Evolutionary conservation across 1,139 yeast species (phyloP).

Genomic region (Yamadazyma aaseri): DNA sequence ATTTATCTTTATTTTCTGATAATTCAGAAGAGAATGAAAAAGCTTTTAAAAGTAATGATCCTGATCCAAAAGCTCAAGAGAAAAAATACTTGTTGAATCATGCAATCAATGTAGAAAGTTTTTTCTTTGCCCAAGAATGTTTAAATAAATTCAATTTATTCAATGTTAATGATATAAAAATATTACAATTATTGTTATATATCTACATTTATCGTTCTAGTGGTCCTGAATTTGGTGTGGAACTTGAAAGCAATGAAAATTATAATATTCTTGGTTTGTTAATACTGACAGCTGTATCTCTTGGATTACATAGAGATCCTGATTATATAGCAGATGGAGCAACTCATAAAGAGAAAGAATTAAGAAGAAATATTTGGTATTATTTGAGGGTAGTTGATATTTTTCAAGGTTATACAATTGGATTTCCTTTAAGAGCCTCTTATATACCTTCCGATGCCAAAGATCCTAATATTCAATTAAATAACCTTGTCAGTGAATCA

Average conservation of each 20-base stretch:
- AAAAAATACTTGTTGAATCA: conserved; percentile 7
- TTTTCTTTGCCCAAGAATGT: conserved; percentile 36
- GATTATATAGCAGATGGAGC: conserved; percentile 16
- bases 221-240: conserved; percentile 54
- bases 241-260: conserved; percentile 25
- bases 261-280: conserved; percentile 27
- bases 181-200: conserved; percentile 15
- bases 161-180: conserved; percentile 36
- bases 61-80: conserved; percentile 20
- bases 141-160: conserved; percentile 36
- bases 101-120: conserved; percentile 18
- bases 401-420: conserved; percentile 30
- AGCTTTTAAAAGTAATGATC: conserved; percentile 22
- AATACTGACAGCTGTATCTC: conserved; percentile 37
- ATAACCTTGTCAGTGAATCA: conserved; percentile 5
- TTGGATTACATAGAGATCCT: conserved; percentile 27
- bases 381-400: conserved; percentile 30
- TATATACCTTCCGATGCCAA: conserved; percentile 32
- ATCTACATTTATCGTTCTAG: conserved; percentile 35
- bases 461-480: conserved; percentile 18
- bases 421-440: conserved; percentile 31
- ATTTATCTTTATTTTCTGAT: conserved; percentile 29
- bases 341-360: conserved; percentile 2
- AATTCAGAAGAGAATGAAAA: conserved; percentile 24
- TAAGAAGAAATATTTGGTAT: conserved; percentile 30